Evolutionary conservation across 1,284 basidiomycete genomes (phyloP), one percentile per base, ranked within the genome.

Genomic region (Sanghuangporus weigelae): DNA sequence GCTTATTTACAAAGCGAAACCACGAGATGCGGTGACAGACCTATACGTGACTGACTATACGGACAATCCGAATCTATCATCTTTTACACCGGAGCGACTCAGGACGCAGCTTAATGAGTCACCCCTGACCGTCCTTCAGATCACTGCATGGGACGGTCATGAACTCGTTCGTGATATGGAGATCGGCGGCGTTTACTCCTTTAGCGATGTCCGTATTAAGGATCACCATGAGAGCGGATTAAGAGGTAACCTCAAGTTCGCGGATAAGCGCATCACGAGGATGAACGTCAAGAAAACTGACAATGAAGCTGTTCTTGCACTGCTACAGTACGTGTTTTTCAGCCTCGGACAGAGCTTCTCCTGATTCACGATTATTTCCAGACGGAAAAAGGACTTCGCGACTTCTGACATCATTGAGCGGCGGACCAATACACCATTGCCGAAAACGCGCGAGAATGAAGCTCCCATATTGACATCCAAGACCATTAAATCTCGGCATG

Each of bases 21-120:
- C 71, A 57, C 69, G 73, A 23, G 70, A 74, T 31, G 73, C 73
- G 23, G 69, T 71, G 53, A 73, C 76, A 0, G 78, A 70, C 59
- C 71, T 87, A 36, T 86, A 81, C 68, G 81, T 87, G 23, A 89
- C 88, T 7, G 89, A 91, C 71, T 90, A 89, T 69, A 87, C 86
- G 1, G 70, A 74, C 6, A 80, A 85, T 60, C 66, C 75, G 7
- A 73, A 81, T 57, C 75, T 87, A 35, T 69, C 74, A 3, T 64
- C 67, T 1, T 65, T 62, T 36, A 69, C 73, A 48, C 64, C 69
- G 21, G 50, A 59, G 4, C 19, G 54, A 31, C 31, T 62, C 12
- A 59, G 59, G 42, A 44, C 46, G 19, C 81, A 82, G 80, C 72
- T 76, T 6, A 64, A 63, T 19, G 73, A 74, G 38, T 75, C 85